Evolutionary conservation across 2,329 filamentous ascomycete genomes (phyloP).

Genomic region (Malbranchea zuffiana): DNA sequence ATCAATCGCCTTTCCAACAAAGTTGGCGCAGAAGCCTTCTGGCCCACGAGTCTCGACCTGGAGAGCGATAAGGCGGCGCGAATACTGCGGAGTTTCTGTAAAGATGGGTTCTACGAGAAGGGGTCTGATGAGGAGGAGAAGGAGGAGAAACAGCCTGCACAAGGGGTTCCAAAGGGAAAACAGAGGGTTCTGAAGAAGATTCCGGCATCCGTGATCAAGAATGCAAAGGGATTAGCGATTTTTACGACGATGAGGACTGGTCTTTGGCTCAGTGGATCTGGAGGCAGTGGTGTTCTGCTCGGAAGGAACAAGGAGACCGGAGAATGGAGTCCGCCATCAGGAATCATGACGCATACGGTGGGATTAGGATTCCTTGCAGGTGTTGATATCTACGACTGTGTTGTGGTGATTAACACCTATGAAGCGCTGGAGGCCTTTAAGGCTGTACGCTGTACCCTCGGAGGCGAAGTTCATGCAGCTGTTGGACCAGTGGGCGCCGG

Average conservation of each 20-base stretch:
- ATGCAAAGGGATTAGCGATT: constrained; percentile 81
- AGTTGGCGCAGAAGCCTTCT: constrained; percentile 70
- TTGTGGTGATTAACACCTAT: constrained; percentile 81
- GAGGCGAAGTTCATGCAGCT: constrained; percentile 65
- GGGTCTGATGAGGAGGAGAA: constrained; percentile 42
- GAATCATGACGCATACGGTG: constrained; percentile 80
- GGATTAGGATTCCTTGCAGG: constrained; percentile 82
- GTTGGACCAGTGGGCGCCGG: constrained; percentile 69
- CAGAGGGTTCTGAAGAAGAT: constrained; percentile 69
- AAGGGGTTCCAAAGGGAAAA: constrained; percentile 47
- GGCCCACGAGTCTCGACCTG: constrained; percentile 73
- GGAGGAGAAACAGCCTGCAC: constrained; percentile 25
- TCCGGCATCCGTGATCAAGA: constrained; percentile 70
- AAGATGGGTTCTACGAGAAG: constrained; percentile 59
- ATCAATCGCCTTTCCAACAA: constrained; percentile 75
- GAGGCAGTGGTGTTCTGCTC: constrained; percentile 77
- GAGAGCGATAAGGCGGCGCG: constrained; percentile 87
- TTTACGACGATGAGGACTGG: constrained; percentile 95
- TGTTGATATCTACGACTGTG: constrained; percentile 91
- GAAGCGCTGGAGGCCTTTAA: constrained; percentile 77
- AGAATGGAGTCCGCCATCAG: constrained; percentile 82
- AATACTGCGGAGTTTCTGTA: constrained; percentile 83
- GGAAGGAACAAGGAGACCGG: constrained; percentile 69
- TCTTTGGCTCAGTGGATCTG: constrained; percentile 81
- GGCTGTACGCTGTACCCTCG: constrained; percentile 64